Percentiles rank a stretch among this genome's conserved stretches.
Conservation (phyloP, 2,329 filamentous ascomycete genomes). For the Diplocarpon mali region DNA sequence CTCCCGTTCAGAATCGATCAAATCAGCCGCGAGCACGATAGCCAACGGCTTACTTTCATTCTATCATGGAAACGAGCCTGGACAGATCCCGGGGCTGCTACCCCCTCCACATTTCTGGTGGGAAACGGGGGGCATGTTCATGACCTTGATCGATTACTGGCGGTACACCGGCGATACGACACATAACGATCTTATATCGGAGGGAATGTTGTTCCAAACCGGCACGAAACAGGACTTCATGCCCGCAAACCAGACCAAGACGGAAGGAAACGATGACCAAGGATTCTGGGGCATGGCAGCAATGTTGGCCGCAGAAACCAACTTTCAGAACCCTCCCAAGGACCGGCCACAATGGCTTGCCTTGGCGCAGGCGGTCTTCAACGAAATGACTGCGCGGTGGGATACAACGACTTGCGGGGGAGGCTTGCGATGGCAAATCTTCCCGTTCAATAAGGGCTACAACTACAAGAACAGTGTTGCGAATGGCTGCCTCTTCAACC, state of each 20-base stretch:
- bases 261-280: slow-evolving; percentile 64
- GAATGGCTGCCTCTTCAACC: slow-evolving; percentile 48
- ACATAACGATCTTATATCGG: slow-evolving; percentile 55
- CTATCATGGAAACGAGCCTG: slow-evolving; percentile 41
- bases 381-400: slow-evolving; percentile 64
- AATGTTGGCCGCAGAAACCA: slow-evolving; percentile 59
- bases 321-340: slow-evolving; percentile 43
- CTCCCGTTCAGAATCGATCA: slow-evolving; percentile 25
- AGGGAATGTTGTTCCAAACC: slow-evolving; percentile 63
- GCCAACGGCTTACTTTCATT: slow-evolving; percentile 39
- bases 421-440: slow-evolving; percentile 76
- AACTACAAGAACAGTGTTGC: slow-evolving; percentile 61
- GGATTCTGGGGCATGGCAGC: slow-evolving; percentile 62
- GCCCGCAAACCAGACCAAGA: slow-evolving; percentile 57
- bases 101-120: slow-evolving; percentile 44
- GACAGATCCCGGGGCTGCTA: slow-evolving; percentile 38
- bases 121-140: slow-evolving; percentile 65
- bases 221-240: slow-evolving; percentile 66
- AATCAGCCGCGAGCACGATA: slow-evolving; percentile 25
- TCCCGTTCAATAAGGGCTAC: slow-evolving; percentile 71
- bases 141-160: slow-evolving; percentile 71
- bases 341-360: slow-evolving; percentile 55
- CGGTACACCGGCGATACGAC: slow-evolving; percentile 62
- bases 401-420: slow-evolving; percentile 57
- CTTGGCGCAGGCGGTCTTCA: slow-evolving; percentile 69